A percentile compares a stretch with the other conserved stretches of the same genome.
These are phyloP conservation scores for Colletotrichum liaoningense DNA, from an alignment of 2,329 filamentous ascomycete species.

Conservation along the genomic window DNA sequence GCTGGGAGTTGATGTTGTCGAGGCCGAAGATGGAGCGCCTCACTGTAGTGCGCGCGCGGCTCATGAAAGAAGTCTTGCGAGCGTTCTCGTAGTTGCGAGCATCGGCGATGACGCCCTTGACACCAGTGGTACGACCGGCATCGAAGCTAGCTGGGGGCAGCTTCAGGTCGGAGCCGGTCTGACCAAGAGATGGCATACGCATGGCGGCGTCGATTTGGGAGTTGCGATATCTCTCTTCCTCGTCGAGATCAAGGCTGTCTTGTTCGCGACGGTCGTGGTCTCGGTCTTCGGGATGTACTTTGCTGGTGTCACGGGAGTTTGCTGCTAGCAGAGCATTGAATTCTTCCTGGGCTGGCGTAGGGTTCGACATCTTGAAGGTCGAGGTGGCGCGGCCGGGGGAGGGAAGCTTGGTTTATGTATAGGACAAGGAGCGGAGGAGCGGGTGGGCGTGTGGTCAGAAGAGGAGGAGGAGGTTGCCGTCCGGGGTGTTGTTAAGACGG, in stretches of 20 bases:
- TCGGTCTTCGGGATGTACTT: constrained; percentile 69
- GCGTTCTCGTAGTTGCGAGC: constrained; percentile 81
- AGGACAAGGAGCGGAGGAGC: constrained; percentile 31
- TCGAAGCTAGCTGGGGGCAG: constrained; percentile 74
- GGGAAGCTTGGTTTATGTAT: constrained; percentile 51
- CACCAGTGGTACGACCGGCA: constrained; percentile 78
- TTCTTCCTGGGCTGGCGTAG: constrained; percentile 73
- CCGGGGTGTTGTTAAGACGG: constrained; percentile 19
- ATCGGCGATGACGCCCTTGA: constrained; percentile 89
- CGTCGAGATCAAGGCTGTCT: constrained; percentile 59
- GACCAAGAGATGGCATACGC: constrained; percentile 68
- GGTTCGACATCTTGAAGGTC: constrained; percentile 60
- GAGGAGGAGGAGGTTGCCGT: constrained; percentile 11
- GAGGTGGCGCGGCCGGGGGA: constrained; percentile 37
- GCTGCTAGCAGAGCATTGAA: constrained; percentile 72
- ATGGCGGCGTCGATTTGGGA: constrained; percentile 72
- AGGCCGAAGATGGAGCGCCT: constrained; percentile 67
- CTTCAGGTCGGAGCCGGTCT: constrained; percentile 62
- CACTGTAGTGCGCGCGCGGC: constrained; percentile 59
- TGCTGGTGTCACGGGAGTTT: constrained; percentile 57
- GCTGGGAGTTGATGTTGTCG: constrained; percentile 40
- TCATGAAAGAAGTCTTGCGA: constrained; percentile 65
- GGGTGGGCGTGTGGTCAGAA: constrained; percentile 29
- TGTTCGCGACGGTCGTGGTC: constrained; percentile 53
- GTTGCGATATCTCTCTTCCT: constrained; percentile 66